phyloP scores from a whole-genome alignment of 176 grass and related monocot species.

The Triticum dicoccoides region DNA sequence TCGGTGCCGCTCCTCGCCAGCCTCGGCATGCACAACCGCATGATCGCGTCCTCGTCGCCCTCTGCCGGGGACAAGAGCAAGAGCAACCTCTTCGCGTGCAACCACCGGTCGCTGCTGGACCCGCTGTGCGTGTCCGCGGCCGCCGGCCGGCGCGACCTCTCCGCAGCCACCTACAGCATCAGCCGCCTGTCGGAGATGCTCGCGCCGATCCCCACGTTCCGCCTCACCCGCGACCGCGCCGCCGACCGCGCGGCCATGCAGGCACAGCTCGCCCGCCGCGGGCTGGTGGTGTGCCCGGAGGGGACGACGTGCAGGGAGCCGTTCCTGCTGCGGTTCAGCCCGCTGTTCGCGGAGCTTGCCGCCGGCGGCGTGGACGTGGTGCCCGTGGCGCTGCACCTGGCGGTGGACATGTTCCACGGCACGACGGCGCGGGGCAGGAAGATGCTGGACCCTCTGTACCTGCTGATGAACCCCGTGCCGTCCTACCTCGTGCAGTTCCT shows the following conservation, averaged over 20 bases:
- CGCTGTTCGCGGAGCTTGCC: conserved; percentile 65
- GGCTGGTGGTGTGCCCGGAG: conserved; percentile 79
- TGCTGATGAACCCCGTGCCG: conserved; percentile 67
- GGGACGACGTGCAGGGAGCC: conserved; percentile 78
- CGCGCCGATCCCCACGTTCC: conserved; percentile 62
- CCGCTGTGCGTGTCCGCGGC: conserved; percentile 43
- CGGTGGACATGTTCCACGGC: conserved; percentile 71
- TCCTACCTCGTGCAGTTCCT: conserved; percentile 53
- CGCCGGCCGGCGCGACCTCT: conserved; percentile 25
- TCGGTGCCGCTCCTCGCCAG: conserved; percentile 44
- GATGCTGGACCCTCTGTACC: conserved; percentile 57
- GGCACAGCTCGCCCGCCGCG: not conserved
- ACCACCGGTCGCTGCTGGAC: conserved; percentile 79
- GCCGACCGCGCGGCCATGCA: conserved; percentile 51
- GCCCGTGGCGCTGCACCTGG: conserved; percentile 61
- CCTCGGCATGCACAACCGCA: conserved; percentile 55
- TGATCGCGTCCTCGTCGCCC: not conserved
- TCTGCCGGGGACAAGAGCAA: not conserved
- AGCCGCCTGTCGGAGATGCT: conserved; percentile 68
- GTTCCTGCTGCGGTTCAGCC: conserved; percentile 78
- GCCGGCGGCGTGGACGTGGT: conserved; percentile 25
- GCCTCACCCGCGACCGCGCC: conserved; percentile 58
- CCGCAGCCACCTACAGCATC: conserved; percentile 63
- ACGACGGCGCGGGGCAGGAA: conserved; percentile 71
- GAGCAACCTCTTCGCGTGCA: conserved; percentile 58